phyloP scores from a whole-genome alignment of 352 stramenopile genomes.

The Phytophthora uliginosa region DNA sequence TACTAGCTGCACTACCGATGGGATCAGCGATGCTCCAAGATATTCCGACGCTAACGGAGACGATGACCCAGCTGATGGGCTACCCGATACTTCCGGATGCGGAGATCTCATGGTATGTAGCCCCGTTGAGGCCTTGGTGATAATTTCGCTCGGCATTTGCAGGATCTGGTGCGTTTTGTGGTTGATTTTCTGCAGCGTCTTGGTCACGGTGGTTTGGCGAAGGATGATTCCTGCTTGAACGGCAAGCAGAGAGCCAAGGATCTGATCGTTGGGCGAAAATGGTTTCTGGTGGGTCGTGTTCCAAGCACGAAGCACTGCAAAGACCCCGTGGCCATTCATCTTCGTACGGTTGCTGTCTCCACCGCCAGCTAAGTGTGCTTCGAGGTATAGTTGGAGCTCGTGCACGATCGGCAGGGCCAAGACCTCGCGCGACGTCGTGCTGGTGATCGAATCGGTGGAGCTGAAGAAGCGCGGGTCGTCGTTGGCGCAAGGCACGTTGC shows the following conservation, averaged over 20 bases:
- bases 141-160: constrained; percentile 56
- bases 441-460: constrained; percentile 76
- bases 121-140: constrained; percentile 31
- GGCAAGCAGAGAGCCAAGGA: constrained; percentile 63
- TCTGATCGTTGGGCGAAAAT: constrained; percentile 82
- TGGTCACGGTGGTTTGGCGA: constrained; percentile 54
- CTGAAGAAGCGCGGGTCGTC: constrained; percentile 85
- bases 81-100: background rate
- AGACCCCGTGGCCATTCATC: constrained; percentile 45
- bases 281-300: constrained; percentile 80
- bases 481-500: constrained; percentile 73
- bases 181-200: constrained; percentile 69
- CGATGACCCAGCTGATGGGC: background rate
- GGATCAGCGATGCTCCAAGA: background rate
- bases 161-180: constrained; percentile 67
- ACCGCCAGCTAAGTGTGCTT: constrained; percentile 9
- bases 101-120: background rate
- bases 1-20: constrained; percentile 65
- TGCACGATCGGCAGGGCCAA: constrained; percentile 76
- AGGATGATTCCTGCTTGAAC: constrained; percentile 73
- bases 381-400: constrained; percentile 51
- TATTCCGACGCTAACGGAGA: constrained; percentile 6
- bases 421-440: constrained; percentile 64
- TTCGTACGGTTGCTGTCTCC: constrained; percentile 19
- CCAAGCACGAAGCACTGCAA: constrained; percentile 75